Evolutionary conservation across 768 basidiomycete species (phyloP).

Genomic region (Boletus fagicola): DNA sequence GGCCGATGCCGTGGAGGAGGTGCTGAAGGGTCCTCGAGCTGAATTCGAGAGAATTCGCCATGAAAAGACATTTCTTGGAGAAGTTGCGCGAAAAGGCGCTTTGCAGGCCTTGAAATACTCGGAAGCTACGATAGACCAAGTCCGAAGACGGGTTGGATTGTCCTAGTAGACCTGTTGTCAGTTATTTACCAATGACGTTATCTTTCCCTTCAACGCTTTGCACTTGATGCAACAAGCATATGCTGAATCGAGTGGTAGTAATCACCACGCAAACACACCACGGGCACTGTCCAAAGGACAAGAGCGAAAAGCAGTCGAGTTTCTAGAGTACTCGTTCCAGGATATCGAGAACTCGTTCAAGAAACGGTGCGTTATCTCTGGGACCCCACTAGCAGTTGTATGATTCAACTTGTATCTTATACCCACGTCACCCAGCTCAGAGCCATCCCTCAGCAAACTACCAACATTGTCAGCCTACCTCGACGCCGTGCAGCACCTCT

Average conservation of each 20-base stretch:
- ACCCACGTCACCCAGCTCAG: slow-evolving; percentile 22
- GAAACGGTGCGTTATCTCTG: slow-evolving; percentile 58
- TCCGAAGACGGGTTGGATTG: slow-evolving; percentile 67
- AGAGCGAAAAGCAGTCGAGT: slow-evolving; percentile 62
- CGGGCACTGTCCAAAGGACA: slow-evolving; percentile 50
- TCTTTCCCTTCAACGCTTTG: background rate
- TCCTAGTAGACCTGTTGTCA: slow-evolving; percentile 24
- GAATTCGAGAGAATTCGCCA: slow-evolving; percentile 64
- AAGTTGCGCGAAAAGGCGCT: slow-evolving; percentile 65
- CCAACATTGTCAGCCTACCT: slow-evolving; percentile 63
- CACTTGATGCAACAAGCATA: background rate
- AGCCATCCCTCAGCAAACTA: slow-evolving; percentile 45
- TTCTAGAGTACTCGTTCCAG: slow-evolving; percentile 64
- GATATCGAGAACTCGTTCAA: slow-evolving; percentile 67
- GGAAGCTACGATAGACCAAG: slow-evolving; percentile 58
- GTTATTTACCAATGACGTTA: slow-evolving; percentile 14
- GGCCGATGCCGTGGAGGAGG: slow-evolving; percentile 65
- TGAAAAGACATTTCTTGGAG: slow-evolving; percentile 58
- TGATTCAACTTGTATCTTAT: no score
- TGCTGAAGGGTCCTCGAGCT: slow-evolving; percentile 61
- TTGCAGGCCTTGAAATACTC: slow-evolving; percentile 62
- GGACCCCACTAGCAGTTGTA: background rate
- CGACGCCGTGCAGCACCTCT: slow-evolving; percentile 50
- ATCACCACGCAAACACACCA: background rate
- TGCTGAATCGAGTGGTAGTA: background rate